Base-by-base conservation (phyloP, 2,329 filamentous ascomycete genomes). In the Trichophyton verrucosum region DNA sequence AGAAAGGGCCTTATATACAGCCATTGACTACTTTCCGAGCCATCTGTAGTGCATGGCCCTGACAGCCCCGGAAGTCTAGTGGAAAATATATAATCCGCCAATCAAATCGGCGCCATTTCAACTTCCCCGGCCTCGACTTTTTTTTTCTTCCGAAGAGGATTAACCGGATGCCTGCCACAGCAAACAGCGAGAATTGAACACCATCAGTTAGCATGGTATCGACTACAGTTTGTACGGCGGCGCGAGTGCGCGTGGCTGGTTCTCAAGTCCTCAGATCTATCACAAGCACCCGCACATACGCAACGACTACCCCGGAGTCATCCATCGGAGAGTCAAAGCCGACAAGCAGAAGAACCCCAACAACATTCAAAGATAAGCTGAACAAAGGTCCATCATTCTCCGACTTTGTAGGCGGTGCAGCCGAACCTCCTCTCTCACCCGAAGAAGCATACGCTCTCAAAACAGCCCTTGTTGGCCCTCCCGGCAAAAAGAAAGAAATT, bases 311-410 rank as follows among this genome's bases (percentile, higher is more conserved):
- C 61, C 55, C 55, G 5, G 51, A 55, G 27, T 68, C 71, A 8
- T 56, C 66, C 33, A 72, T 71, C 64, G 71, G 71, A 61, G 71
- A 68, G 55, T 61, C 68, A 63, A 69, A 65, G 61, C 66, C 67
- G 62, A 65, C 67, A 57, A 87, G 49, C 47, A 63, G 60, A 57
- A 58, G 74, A 61, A 75, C 73, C 46, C 67, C 76, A 33, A 86
- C 82, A 13, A 73, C 75, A 2, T 87, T 87, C 72, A 77, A 75
- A 63, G 84, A 87, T 71, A 82, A 81, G 60, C 76, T 87, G 57
- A 86, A 87, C 68, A 73, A 80, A 4, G 85, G 85, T 0, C 85
- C 85, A 11, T 82, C 83, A 0, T 86, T 87, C 68, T 71, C 76
- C 33, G 84, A 87, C 67, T 87, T 87, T 64, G 78, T 86, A 42